Conservation (phyloP, 306 rosid genomes). For the Chamaecrista fasciculata region DNA sequence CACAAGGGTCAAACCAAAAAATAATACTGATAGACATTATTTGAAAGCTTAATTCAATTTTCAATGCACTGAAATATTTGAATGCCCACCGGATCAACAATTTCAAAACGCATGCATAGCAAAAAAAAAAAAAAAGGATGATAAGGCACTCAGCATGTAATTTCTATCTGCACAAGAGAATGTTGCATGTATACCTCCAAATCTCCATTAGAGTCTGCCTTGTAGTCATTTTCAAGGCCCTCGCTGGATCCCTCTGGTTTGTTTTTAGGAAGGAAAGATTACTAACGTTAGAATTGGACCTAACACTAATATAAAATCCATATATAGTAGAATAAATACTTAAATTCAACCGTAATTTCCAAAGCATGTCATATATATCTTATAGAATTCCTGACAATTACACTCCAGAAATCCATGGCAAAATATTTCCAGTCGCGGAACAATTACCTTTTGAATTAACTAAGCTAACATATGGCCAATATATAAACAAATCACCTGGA, state of each 20-base stretch:
- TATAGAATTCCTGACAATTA: background rate
- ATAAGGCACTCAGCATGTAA: background rate
- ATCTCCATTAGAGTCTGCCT: constrained; percentile 41
- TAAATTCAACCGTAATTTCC: background rate
- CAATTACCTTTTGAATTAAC: background rate
- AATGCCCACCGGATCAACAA: background rate
- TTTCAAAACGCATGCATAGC: too few relatives aligned
- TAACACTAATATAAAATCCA: background rate
- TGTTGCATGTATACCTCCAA: constrained; percentile 43
- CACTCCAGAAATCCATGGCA: background rate
- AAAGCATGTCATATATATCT: background rate
- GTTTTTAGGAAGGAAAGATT: background rate
- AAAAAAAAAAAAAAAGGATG: background rate
- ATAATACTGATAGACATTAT: background rate
- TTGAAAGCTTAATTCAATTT: background rate
- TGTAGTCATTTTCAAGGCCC: constrained; percentile 47
- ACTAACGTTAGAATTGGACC: constrained; percentile 11
- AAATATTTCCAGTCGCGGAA: background rate
- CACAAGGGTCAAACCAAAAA: background rate
- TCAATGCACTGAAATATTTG: background rate
- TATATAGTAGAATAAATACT: background rate
- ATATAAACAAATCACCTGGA: background rate
- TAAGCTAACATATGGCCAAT: background rate
- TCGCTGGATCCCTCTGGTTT: constrained; percentile 40
- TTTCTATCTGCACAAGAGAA: background rate